Evolutionary conservation across 805 yeast species (phyloP), one percentile per base, ranked within the genome.

Genomic region (Cyberlindnera euphorbiae): DNA sequence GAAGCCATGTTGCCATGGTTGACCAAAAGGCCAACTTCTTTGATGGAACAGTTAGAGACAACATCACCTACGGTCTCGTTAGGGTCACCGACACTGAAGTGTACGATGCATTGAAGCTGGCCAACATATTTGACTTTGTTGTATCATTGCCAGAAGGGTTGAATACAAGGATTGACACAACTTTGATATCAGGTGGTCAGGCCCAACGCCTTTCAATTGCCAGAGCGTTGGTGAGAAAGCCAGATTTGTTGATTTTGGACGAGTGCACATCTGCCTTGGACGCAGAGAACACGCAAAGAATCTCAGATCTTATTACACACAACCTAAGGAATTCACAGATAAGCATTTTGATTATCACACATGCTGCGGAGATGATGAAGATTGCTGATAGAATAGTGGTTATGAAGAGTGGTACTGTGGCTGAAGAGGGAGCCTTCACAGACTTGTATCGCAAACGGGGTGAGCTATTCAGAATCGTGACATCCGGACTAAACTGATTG

Each of bases 231-330:
- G 39, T 89, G 5, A 61, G 89, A 25, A 64, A 69, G 15, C 93
- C 97, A 0, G 62, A 64, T 21, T 46, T 79, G 8, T 52, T 77
- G 35, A 62, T 79, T 14, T 58, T 93, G 32, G 98, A 93, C 59
- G 98, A 93, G 55, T 81, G 89, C 48, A 88, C 97, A 0, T 79
- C 97, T 0, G 83, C 95, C 0, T 63, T 93, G 32, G 98, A 93
- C 55, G 66, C 79, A 0, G 71, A 66, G 14, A 82, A 79, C 45
- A 58, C 82, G 0, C 47, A 52, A 7, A 52, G 56, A 2, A 71
- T 93, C n/a, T 62, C 68, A 12, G 51, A 67, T 2, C 46, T 85
- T 39, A 63, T 90, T 0, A 35, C 48, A 10, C 47, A 52, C 2
- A 56, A 63, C 12, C 50, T 69, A 25, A 45, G 49, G 16, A 36